Evolutionary conservation across 2,329 filamentous ascomycete genomes (phyloP).

Genomic region (Botrytis byssoidea): DNA sequence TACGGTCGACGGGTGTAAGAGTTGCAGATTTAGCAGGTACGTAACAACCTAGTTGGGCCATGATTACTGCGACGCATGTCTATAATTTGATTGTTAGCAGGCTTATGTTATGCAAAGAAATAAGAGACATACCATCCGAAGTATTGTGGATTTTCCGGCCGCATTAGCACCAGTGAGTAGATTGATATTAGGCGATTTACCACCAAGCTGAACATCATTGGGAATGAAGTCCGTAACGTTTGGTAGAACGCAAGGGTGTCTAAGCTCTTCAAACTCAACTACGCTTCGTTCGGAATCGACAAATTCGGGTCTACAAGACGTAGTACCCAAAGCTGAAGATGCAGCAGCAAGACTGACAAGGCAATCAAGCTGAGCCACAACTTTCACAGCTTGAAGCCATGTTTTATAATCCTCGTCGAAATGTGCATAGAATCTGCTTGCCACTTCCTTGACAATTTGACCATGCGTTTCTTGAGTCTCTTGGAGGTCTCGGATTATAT

Average conservation of each 20-base stretch:
- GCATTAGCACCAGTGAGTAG: slow-evolving; percentile 95
- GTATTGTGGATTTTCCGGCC: slow-evolving; percentile 92
- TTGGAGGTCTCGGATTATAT: slow-evolving; percentile 81
- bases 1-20: slow-evolving; percentile 89
- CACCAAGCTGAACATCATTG: slow-evolving; percentile 87
- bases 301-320: slow-evolving; percentile 86
- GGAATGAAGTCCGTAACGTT: slow-evolving; percentile 93
- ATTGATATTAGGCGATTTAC: slow-evolving; percentile 77
- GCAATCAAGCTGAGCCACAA: slow-evolving; percentile 91
- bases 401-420: slow-evolving; percentile 84
- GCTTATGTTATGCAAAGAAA: background rate
- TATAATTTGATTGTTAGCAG: slow-evolving; percentile 40
- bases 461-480: slow-evolving; percentile 92
- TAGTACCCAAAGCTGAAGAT: slow-evolving; percentile 77
- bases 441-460: slow-evolving; percentile 85
- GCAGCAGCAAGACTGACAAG: slow-evolving; percentile 89
- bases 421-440: slow-evolving; percentile 75
- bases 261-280: slow-evolving; percentile 87
- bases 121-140: slow-evolving; percentile 72
- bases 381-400: slow-evolving; percentile 87
- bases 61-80: slow-evolving; percentile 94
- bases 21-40: slow-evolving; percentile 79
- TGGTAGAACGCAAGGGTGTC: slow-evolving; percentile 91
- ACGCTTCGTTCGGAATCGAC: slow-evolving; percentile 80
- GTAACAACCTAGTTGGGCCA: slow-evolving; percentile 94